Base-by-base conservation (phyloP, 352 stramenopile genomes). In the Globisporangium cederbergense region DNA sequence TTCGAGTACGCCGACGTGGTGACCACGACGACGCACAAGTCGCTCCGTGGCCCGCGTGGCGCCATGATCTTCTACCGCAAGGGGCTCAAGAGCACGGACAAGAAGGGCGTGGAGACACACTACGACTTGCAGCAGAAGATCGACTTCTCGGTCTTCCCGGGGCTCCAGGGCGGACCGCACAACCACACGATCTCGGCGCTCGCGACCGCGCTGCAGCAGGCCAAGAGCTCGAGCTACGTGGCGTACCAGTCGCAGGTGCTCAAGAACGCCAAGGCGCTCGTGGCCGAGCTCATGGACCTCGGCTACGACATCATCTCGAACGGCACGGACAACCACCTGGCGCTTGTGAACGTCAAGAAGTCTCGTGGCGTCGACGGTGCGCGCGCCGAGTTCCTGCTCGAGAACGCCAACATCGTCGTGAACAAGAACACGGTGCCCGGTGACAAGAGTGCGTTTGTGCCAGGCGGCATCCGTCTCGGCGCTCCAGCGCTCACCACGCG, bases 31-130 rank as follows among this genome's bases (percentile, higher is more conserved):
- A 99, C 97, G 46, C 98, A 99, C 89, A 99, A 99, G 84, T 99
- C 93, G 64, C 86, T 99, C 28, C 89, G 98, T 64, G 98, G 98
- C 40, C 98, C 98, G 10, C 91, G 98, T 66, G 98, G 97, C 50
- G 98, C 97, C 50, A 99, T 99, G 97, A 99, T 99, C 79, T 99
- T 99, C 75, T 99, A 98, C 83, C 86, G 97, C 61, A 99, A 99
- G 80, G 97, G 89, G 9, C 74, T 97, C 46, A 83, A 93, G 58
- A 90, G 83, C 60, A 83, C 91, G 0, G 97, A 98, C 67, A 99
- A 99, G 80, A 99, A 99, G 81, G 97, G 96, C 58, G 91, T 98
- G 22, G 79, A 88, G 57, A 75, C 81, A 7, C 62, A 77, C 53
- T 99, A 99, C 75, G 96, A 99, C 79, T 72, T 99, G 30, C 96